Evolutionary conservation across 73 alveolate genomes (phyloP), one percentile per base, ranked within the genome.

Genomic region (Stentor roeselii): DNA sequence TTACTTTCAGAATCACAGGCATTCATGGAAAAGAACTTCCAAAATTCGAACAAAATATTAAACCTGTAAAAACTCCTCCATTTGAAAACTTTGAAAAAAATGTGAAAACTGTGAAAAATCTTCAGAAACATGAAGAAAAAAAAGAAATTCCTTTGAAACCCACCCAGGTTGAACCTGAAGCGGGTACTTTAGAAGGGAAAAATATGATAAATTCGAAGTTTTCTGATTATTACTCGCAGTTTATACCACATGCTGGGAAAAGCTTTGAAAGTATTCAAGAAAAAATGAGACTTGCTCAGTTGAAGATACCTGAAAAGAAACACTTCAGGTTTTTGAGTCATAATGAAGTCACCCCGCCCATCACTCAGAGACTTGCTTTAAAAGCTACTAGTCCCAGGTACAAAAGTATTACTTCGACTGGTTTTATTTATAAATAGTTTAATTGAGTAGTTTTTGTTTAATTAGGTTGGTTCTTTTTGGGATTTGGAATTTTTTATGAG

Each of bases 11-110:
- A n/a, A n/a, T n/a, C 3, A 83, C 87, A 42, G 95, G 95, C 30
- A 86, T 90, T 21, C 95, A 90, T 84, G 95, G 95, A 11, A 83
- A 76, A 60, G 93, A 58, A 82, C 14, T 82, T 3, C 75, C 60
- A 59, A 59, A 36, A 60, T 6, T 30, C n/a, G n/a, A n/a, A n/a
- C n/a, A n/a, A n/a, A n/a, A n/a, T n/a, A n/a, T n/a, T n/a, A n/a
- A n/a, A n/a, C n/a, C n/a, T n/a, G n/a, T n/a, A n/a, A n/a, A n/a
- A n/a, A n/a, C n/a, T n/a, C n/a, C n/a, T n/a, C n/a, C n/a, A n/a
- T n/a, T n/a, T n/a, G n/a, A n/a, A n/a, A n/a, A 77, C 36, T 74
- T 42, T 3, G 36, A 77, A 77, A 75, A 77, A 38, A 77, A 77
- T 15, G 27, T 3, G 6, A 42, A 32, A 3, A 30, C 21, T 36